Conservation (phyloP, 768 basidiomycete genomes). For the Leccinum broughii region DNA sequence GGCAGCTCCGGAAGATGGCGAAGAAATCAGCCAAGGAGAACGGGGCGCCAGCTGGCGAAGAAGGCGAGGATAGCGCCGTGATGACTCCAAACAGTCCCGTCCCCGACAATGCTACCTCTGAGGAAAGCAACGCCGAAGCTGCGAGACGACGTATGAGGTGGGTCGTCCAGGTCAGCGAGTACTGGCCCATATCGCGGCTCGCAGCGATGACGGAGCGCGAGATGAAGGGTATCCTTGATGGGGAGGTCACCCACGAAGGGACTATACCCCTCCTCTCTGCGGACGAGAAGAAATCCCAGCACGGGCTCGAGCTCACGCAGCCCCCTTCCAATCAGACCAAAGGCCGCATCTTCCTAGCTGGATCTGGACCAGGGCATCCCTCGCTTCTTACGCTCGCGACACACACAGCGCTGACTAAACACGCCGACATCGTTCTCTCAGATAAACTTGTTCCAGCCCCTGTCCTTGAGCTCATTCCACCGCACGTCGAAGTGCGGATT, state of each 20-base stretch:
- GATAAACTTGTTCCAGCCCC: slow-evolving; percentile 95
- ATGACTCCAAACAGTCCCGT: slow-evolving; percentile 73
- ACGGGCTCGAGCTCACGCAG: slow-evolving; percentile 24
- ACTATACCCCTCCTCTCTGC: slow-evolving; percentile 19
- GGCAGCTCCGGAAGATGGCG: slow-evolving; percentile 61
- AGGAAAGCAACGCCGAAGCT: slow-evolving; percentile 45
- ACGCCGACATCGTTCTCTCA: slow-evolving; percentile 86
- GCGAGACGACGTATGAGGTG: slow-evolving; percentile 78
- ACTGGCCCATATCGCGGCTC: slow-evolving; percentile 84
- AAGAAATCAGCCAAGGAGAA: slow-evolving; percentile 27
- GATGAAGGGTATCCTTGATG: slow-evolving; percentile 63
- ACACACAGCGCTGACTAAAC: slow-evolving; percentile 71
- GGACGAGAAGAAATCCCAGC: slow-evolving; percentile 38
- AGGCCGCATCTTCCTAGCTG: slow-evolving; percentile 87
- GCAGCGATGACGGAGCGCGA: slow-evolving; percentile 66
- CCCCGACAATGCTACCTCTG: slow-evolving; percentile 28
- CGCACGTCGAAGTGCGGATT: slow-evolving; percentile 71
- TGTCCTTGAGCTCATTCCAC: slow-evolving; percentile 83
- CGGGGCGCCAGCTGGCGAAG: slow-evolving; percentile 34
- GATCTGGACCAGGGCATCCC: slow-evolving; percentile 95
- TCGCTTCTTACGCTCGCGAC: slow-evolving; percentile 89
- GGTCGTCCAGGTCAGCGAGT: slow-evolving; percentile 96
- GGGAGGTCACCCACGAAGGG: slow-evolving; percentile 23
- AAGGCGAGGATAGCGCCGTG: slow-evolving; percentile 52
- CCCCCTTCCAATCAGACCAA: slow-evolving; percentile 18